Evolutionary conservation across 2,329 filamentous ascomycete species (phyloP), one percentile per base, ranked within the genome.

Genomic region (Claviceps citrina): DNA sequence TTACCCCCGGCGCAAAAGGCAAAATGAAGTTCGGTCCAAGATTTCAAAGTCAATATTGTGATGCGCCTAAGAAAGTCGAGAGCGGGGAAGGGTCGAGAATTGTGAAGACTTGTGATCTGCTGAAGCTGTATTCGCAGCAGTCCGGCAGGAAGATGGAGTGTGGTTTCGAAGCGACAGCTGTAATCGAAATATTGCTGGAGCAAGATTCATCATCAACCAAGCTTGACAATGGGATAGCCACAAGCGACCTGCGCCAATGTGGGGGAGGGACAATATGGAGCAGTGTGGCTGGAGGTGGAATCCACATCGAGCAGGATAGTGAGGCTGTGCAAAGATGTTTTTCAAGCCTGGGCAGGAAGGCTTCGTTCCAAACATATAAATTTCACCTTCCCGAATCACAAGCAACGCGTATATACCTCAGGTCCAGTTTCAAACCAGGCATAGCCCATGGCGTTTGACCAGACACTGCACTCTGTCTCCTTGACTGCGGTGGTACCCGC

Each of bases 361-460:
- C n/a, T n/a, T n/a, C n/a, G n/a, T n/a, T n/a, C n/a, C n/a, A n/a
- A n/a, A n/a, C n/a, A n/a, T n/a, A n/a, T n/a, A n/a, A n/a, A n/a
- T n/a, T n/a, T n/a, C n/a, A n/a, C n/a, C n/a, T n/a, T n/a, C n/a
- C n/a, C n/a, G n/a, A n/a, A n/a, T n/a, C n/a, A n/a, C n/a, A n/a
- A n/a, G n/a, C n/a, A n/a, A n/a, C n/a, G n/a, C n/a, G n/a, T n/a
- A n/a, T n/a, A n/a, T n/a, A n/a, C n/a, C n/a, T n/a, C 0, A 62
- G 41, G 36, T 64, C 61, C 0, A 64, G 47, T n/a, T 9, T 59
- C 54, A 6, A 47, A 25, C 54, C 54, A 57, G 2, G 55, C 4
- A 2, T 54, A 44, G n/a, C 47, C 41, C 0, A 43, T 22, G 0
- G 53, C 28, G 1, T 51, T 51, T 39, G 51, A 51, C 10, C 42